Evolutionary conservation across 1,139 yeast species (phyloP), one percentile per base, ranked within the genome.

Genomic region (Candida dubliniensis): DNA sequence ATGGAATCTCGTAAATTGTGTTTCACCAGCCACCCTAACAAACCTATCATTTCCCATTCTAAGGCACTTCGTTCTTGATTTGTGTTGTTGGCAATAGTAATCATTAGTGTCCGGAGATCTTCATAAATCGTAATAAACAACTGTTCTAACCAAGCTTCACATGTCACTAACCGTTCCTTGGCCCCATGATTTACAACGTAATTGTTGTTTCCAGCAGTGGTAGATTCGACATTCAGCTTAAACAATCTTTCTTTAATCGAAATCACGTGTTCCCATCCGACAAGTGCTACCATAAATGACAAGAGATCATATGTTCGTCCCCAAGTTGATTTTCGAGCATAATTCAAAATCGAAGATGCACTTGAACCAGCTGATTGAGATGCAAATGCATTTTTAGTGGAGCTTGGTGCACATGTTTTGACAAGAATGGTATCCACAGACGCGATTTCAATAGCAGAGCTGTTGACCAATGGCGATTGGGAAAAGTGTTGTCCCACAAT

Each of bases 1-100:
- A 72, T 63, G 1, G 73, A 66, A 34, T 69, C 72, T 42, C 62
- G 63, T 36, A 72, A 52, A 44, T 71, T 71, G 49, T 60, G 70
- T 49, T 72, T 72, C 38, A 64, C 71, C 10, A 63, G 57, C 75
- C 76, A 72, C 1, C 76, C 75, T 30, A 71, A 50, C 26, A 70
- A 48, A 2, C 78, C 78, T 31, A 71, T 45, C 53, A 70, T 59
- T 44, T 66, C 71, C 78, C 78, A 73, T 44, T 73, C 73, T 25
- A 71, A 52, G 0, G 72, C 76, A 52, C 74, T 68, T 40, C 71
- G 71, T 41, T 70, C 64, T 36, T 59, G 67, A 15, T 62, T 64
- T 40, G 53, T 55, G 27, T 59, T 61, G 14, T 55, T 56, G 1
- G 60, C 45, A 8, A 61, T 55, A 3, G 67, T 59, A 6, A 58